Evolutionary conservation across 2,329 filamentous ascomycete genomes (phyloP).

Genomic region (Phaeoacremonium minimum): DNA sequence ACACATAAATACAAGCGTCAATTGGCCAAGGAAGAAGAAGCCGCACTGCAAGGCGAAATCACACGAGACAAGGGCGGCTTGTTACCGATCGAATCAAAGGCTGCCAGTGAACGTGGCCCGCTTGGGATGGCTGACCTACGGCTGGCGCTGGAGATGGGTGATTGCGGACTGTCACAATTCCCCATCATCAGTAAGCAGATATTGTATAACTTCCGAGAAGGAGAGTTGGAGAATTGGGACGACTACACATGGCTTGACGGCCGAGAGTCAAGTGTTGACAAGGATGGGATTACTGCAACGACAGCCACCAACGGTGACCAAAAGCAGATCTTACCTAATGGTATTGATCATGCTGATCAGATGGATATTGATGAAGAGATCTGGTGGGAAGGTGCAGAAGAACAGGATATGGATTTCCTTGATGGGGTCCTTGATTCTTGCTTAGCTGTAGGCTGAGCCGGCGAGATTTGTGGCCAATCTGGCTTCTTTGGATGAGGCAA

Average conservation of each 20-base stretch:
- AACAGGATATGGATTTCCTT: conserved; percentile 45
- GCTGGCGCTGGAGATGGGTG: conserved; percentile 70
- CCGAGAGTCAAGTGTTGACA: conserved; percentile 16
- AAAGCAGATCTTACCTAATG: conserved; percentile 39
- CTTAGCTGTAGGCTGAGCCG: conserved; percentile 37
- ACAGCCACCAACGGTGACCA: conserved; percentile 26
- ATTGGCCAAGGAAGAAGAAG: conserved; percentile 71
- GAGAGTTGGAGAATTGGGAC: conserved; percentile 65
- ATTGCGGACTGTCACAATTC: conserved; percentile 72
- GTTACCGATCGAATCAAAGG: conserved; percentile 76
- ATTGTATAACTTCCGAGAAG: conserved; percentile 67
- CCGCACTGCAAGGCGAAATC: conserved; percentile 68
- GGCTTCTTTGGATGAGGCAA: no score
- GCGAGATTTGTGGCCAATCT: no score
- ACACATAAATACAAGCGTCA: conserved; percentile 74
- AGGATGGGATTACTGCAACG: conserved; percentile 24
- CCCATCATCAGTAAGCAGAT: conserved; percentile 70
- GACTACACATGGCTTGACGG: conserved; percentile 52
- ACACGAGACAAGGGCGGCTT: conserved; percentile 71
- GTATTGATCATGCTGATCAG: conserved; percentile 40
- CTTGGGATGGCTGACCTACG: conserved; percentile 76
- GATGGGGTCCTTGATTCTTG: conserved; percentile 55
- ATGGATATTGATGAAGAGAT: conserved; percentile 57
- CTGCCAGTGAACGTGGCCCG: conserved; percentile 65
- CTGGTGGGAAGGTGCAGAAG: conserved; percentile 60